These are phyloP conservation scores for Ceraceosorus guamensis DNA, from an alignment of 1,284 basidiomycete species.

Conservation along the genomic window DNA sequence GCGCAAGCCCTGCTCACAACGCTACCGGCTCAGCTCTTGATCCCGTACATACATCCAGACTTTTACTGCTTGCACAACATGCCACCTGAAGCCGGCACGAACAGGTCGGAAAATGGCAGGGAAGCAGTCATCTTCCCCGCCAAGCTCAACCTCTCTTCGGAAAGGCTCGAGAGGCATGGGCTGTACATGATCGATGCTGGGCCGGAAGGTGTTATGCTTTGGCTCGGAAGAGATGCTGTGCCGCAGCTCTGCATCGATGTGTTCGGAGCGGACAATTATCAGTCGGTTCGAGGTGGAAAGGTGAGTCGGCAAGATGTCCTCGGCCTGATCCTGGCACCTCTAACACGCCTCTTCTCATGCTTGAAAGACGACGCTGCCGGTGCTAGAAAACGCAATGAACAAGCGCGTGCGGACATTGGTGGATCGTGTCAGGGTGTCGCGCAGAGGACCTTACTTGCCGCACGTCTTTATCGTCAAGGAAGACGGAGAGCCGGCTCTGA, in stretches of 20 bases:
- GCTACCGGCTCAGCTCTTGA: conserved; percentile 77
- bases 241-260: conserved; percentile 89
- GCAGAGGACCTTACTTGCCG: conserved; percentile 79
- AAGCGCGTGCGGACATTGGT: conserved; percentile 87
- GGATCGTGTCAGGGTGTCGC: conserved; percentile 80
- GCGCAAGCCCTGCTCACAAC: conserved; percentile 87
- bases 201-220: conserved; percentile 95
- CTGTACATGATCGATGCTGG: conserved; percentile 95
- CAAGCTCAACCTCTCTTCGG: conserved; percentile 83
- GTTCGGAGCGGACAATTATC: conserved; percentile 81
- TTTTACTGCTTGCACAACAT: conserved; percentile 98
- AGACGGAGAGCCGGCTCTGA: conserved; percentile 80
- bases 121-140: conserved; percentile 65
- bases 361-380: conserved; percentile 75
- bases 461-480: conserved; percentile 98
- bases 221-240: conserved; percentile 93
- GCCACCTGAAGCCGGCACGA: conserved; percentile 66
- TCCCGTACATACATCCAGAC: conserved; percentile 87
- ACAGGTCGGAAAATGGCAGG: conserved; percentile 8
- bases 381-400: conserved; percentile 84
- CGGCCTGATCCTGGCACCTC: too few species aligned
- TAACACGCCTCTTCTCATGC: too few species aligned
- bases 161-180: conserved; percentile 87
- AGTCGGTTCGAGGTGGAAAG: conserved; percentile 85
- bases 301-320: too few species aligned